A percentile compares a stretch with the other conserved stretches of the same genome.
These are phyloP conservation scores for Malus hybrid DNA, from an alignment of 331 rosid genomes.

Conservation along the genomic window DNA sequence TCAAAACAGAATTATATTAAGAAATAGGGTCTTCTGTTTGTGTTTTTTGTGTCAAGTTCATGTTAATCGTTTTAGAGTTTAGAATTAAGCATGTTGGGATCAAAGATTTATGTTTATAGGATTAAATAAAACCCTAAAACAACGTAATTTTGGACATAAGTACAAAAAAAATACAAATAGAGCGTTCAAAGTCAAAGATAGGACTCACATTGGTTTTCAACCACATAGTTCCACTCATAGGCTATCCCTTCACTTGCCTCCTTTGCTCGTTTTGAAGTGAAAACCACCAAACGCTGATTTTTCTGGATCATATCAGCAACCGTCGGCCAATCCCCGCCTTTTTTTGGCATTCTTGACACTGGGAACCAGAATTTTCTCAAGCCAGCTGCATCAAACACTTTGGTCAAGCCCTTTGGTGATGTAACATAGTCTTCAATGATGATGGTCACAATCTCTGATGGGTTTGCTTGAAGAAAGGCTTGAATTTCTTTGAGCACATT, in stretches of 20 bases:
- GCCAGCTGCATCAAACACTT: constrained; percentile 89
- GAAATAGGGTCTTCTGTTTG: neutral
- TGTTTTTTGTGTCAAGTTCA: too few relatives aligned
- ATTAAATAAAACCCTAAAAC: neutral
- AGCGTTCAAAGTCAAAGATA: neutral
- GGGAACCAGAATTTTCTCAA: constrained; percentile 83
- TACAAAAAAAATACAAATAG: neutral
- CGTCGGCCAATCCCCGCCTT: constrained; percentile 81
- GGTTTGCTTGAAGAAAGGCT: constrained; percentile 64
- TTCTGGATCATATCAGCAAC: constrained; percentile 70
- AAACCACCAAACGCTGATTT: constrained; percentile 76
- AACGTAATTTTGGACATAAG: neutral
- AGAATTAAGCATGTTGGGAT: neutral
- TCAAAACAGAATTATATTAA: too few relatives aligned
- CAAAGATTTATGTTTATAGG: too few relatives aligned
- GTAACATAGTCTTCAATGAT: constrained; percentile 84
- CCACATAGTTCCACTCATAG: constrained; percentile 73
- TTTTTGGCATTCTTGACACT: constrained; percentile 74
- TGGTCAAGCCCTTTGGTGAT: constrained; percentile 74
- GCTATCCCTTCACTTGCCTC: constrained; percentile 91
- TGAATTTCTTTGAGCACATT: constrained; percentile 69
- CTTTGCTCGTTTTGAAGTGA: constrained; percentile 70
- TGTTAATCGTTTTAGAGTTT: neutral
- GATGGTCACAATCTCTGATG: constrained; percentile 71
- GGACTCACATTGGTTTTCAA: constrained; percentile 79